Conservation (phyloP, 2,329 filamentous ascomycete genomes). For the Conoideocrella luteorostrata region DNA sequence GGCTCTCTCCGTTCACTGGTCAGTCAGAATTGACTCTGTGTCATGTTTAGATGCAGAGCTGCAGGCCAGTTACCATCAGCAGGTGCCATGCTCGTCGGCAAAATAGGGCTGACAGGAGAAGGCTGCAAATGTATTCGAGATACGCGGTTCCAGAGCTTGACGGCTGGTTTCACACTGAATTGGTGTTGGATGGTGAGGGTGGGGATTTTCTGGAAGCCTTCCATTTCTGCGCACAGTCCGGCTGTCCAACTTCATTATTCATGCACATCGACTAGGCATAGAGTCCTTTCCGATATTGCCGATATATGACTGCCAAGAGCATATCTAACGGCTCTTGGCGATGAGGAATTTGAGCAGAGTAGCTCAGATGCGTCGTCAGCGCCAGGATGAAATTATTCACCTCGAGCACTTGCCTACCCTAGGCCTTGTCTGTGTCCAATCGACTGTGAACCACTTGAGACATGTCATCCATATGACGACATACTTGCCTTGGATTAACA, state of each 20-base stretch:
- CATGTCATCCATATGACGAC: no score
- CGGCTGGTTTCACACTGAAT: no score
- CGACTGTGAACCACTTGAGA: neutral
- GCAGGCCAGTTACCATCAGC: no score
- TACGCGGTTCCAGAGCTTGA: no score
- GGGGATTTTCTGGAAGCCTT: neutral
- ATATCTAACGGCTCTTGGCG: neutral
- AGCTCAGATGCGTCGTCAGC: neutral
- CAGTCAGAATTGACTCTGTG: no score
- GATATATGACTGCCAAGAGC: no score
- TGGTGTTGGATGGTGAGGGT: no score
- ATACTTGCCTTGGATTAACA: no score
- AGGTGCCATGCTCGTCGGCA: neutral
- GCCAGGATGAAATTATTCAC: neutral
- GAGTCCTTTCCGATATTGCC: neutral
- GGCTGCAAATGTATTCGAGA: neutral
- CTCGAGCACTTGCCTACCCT: neutral
- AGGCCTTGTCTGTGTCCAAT: neutral
- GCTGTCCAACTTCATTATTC: neutral
- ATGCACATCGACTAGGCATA: neutral
- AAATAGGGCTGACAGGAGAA: conserved; percentile 2
- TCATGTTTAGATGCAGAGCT: no score
- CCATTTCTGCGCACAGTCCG: neutral
- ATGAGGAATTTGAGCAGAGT: neutral
- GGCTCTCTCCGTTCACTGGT: no score